Conservation (phyloP, 441 rosid species). For the Iberis amara region DNA sequence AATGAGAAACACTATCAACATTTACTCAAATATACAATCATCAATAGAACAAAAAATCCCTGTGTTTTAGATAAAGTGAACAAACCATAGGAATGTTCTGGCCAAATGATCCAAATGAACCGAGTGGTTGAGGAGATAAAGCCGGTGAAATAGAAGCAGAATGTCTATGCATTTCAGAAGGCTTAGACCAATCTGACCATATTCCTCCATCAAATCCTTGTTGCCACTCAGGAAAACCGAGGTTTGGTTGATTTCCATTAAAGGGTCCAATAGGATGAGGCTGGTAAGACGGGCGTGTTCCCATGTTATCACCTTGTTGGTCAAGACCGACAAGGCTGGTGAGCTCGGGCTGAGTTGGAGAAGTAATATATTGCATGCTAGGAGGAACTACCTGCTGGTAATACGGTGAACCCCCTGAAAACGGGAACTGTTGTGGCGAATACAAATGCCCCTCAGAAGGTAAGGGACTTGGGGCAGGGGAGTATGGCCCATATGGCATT, state of each 20-base stretch:
- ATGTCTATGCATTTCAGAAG: constrained; percentile 62
- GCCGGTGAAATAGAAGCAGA: constrained; percentile 43
- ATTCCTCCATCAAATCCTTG: constrained; percentile 75
- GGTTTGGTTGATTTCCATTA: constrained; percentile 50
- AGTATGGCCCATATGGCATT: constrained; percentile 73
- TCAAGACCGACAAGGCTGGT: constrained; percentile 46
- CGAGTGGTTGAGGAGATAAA: constrained; percentile 55
- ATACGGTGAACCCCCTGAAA: constrained; percentile 48
- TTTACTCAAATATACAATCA: constrained; percentile 6
- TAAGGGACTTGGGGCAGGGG: constrained; percentile 56
- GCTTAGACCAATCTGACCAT: constrained; percentile 78
- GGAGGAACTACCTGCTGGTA: constrained; percentile 69
- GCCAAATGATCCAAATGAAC: constrained; percentile 43
- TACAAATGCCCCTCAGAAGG: constrained; percentile 56
- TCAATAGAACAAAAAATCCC: background rate
- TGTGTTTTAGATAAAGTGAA: constrained; percentile 3
- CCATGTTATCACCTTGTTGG: constrained; percentile 53
- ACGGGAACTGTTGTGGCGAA: constrained; percentile 51
- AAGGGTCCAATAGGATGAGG: constrained; percentile 52
- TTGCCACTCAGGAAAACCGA: constrained; percentile 63
- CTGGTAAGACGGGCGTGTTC: constrained; percentile 48
- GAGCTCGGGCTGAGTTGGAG: constrained; percentile 56
- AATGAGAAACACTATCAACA: constrained; percentile 7
- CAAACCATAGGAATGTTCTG: constrained; percentile 48
- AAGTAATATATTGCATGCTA: constrained; percentile 51